Percentiles rank a stretch among this genome's conserved stretches.
Evolutionary conservation across 2,329 filamentous ascomycete species (phyloP).

Genomic region (Nemania diffusa): DNA sequence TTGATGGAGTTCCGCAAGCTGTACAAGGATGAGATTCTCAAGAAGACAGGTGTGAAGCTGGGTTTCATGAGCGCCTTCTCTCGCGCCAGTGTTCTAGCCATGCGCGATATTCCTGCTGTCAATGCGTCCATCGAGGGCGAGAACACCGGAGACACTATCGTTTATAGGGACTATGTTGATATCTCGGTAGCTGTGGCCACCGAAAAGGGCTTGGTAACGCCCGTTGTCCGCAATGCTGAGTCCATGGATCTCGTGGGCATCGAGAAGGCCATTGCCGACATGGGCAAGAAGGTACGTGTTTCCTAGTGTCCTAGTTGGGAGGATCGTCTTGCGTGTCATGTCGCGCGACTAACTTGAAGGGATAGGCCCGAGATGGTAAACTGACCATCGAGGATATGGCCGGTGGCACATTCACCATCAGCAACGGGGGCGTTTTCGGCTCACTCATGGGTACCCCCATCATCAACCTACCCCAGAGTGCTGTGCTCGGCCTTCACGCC

Average conservation of each 20-base stretch:
- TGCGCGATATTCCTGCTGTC: slow-evolving; percentile 93
- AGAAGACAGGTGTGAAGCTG: slow-evolving; percentile 96
- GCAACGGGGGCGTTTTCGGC: slow-evolving; percentile 96
- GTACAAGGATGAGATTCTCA: slow-evolving; percentile 96
- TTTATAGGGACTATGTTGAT: slow-evolving; percentile 98
- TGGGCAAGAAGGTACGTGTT: slow-evolving; percentile 86
- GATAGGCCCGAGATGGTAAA: slow-evolving; percentile 91
- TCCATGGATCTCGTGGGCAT: slow-evolving; percentile 87
- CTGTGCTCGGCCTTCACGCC: slow-evolving; percentile 91
- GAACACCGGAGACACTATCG: slow-evolving; percentile 94
- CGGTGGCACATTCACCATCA: slow-evolving; percentile 97
- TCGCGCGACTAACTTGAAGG: slow-evolving; percentile 19
- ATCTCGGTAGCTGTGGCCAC: slow-evolving; percentile 97
- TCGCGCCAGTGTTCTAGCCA: slow-evolving; percentile 86
- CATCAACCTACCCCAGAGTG: slow-evolving; percentile 95
- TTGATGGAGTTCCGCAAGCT: slow-evolving; percentile 97
- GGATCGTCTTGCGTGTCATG: slow-evolving; percentile 26
- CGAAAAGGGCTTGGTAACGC: slow-evolving; percentile 96
- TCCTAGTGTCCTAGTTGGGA: not conserved
- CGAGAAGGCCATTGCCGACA: slow-evolving; percentile 88
- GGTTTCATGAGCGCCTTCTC: slow-evolving; percentile 99
- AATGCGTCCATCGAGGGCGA: slow-evolving; percentile 98
- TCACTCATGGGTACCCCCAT: slow-evolving; percentile 98
- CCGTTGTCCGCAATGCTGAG: slow-evolving; percentile 94
- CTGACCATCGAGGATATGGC: slow-evolving; percentile 99